Evolutionary conservation across 2,329 filamentous ascomycete species (phyloP).

Genomic region (Fusarium bactridioides): DNA sequence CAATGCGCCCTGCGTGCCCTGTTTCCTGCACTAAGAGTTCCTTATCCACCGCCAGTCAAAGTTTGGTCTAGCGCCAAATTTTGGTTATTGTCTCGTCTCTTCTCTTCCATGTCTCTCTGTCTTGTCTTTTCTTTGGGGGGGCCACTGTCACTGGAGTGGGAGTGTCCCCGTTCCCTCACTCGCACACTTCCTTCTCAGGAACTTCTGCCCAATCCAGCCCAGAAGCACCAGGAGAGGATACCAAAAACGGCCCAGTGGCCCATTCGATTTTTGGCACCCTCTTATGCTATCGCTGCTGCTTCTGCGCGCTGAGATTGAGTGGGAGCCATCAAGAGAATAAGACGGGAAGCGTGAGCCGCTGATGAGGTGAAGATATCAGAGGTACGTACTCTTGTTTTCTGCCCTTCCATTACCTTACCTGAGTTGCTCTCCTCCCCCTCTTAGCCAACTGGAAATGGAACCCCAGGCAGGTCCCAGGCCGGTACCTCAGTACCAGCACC

Average conservation of each 20-base stretch:
- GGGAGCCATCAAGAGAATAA: slow-evolving; percentile 29
- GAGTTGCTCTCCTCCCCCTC: slow-evolving; percentile 23
- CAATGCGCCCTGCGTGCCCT: slow-evolving; percentile 35
- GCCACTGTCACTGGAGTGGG: slow-evolving; percentile 4
- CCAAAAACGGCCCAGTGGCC: slow-evolving; percentile 30
- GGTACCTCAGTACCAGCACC: slow-evolving; percentile 30
- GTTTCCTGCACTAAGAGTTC: slow-evolving; percentile 47
- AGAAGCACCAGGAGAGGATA: slow-evolving; percentile 27
- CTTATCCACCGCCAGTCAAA: slow-evolving; percentile 48
- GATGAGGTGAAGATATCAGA: slow-evolving; percentile 26
- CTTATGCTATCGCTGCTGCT: slow-evolving; percentile 8
- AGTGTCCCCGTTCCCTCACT: slow-evolving; percentile 21
- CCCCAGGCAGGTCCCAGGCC: slow-evolving; percentile 40
- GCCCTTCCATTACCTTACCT: slow-evolving; percentile 3
- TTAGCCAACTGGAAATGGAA: slow-evolving; percentile 40
- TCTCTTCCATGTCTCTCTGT: slow-evolving; percentile 37
- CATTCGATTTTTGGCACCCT: slow-evolving; percentile 30
- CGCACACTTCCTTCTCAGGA: slow-evolving; percentile 11
- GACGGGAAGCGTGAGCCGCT: slow-evolving; percentile 27
- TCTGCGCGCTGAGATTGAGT: slow-evolving; percentile 18
- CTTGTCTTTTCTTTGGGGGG: slow-evolving; percentile 36
- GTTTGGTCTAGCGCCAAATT: slow-evolving; percentile 48
- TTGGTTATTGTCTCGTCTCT: slow-evolving; percentile 39
- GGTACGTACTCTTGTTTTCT: slow-evolving; percentile 42
- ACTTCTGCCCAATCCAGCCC: slow-evolving; percentile 20